Evolutionary conservation across 345 rosid genomes (phyloP).

Genomic region (Ceriops tagal): DNA sequence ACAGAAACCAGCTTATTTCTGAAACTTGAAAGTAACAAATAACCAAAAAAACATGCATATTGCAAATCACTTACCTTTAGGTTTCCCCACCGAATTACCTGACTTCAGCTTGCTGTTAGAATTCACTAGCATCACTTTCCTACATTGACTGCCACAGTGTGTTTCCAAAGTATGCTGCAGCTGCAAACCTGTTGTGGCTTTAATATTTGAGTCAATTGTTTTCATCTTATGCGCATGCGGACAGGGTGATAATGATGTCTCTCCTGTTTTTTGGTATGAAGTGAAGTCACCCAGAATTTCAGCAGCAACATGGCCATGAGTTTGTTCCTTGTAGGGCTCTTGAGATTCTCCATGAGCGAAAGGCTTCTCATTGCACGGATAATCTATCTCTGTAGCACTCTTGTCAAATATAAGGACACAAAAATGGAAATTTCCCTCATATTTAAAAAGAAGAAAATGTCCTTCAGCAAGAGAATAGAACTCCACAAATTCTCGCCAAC

Average conservation of each 20-base stretch:
- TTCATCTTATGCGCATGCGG: neutral
- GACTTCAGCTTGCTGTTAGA: too few relatives aligned
- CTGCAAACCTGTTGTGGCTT: neutral
- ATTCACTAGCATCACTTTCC: too few relatives aligned
- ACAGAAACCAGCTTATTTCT: too few relatives aligned
- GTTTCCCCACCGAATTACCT: too few relatives aligned
- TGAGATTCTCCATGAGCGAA: neutral
- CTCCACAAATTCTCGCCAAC: slow-evolving; percentile 28
- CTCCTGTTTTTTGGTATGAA: neutral
- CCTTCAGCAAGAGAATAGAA: slow-evolving; percentile 21
- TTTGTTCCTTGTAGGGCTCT: neutral
- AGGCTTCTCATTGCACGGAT: slow-evolving; percentile 4
- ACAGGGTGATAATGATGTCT: neutral
- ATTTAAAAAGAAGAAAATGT: slow-evolving; percentile 23
- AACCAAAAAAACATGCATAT: too few relatives aligned
- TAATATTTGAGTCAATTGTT: too few relatives aligned
- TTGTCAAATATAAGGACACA: slow-evolving; percentile 21
- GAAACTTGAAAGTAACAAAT: too few relatives aligned
- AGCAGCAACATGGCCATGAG: neutral
- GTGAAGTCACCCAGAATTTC: neutral
- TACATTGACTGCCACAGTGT: too few relatives aligned
- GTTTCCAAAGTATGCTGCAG: neutral
- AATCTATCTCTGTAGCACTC: slow-evolving; percentile 24
- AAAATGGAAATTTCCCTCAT: slow-evolving; percentile 22
- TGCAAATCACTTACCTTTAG: neutral